Evolutionary conservation across 169 alveolate species (phyloP).

Genomic region (Plasmodium billcollinsi): DNA sequence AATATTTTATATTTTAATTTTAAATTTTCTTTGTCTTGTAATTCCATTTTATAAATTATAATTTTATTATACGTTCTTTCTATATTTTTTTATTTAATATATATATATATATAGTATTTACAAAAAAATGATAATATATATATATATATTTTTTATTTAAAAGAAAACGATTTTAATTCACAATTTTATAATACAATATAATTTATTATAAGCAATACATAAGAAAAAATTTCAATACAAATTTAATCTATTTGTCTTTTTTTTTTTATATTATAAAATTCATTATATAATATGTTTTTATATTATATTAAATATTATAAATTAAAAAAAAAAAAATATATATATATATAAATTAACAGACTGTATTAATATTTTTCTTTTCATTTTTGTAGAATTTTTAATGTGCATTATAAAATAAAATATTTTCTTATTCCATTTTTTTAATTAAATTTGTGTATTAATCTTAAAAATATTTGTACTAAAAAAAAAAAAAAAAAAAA

Average conservation of each 20-base stretch:
- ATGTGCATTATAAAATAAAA: constrained; percentile 44
- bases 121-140: not conserved
- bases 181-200: constrained; percentile 20
- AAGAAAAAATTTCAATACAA: constrained; percentile 16
- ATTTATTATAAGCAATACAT: constrained; percentile 22
- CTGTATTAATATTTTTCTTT: constrained; percentile 24
- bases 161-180: too few species aligned
- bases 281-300: constrained; percentile 12
- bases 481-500: constrained; percentile 16
- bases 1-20: constrained; percentile 70
- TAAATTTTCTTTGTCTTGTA: constrained; percentile 62
- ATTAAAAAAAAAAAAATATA: constrained; percentile 13
- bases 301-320: constrained; percentile 4
- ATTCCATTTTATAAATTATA: constrained; percentile 35
- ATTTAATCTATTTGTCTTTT: constrained; percentile 15
- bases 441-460: constrained; percentile 11
- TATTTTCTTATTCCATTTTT: constrained; percentile 6
- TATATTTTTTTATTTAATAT: constrained; percentile 5
- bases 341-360: constrained; percentile 22
- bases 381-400: constrained; percentile 27
- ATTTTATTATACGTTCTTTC: constrained; percentile 6
- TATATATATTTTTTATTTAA: too few species aligned
- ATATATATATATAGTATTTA: constrained; percentile 5
- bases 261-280: constrained; percentile 12
- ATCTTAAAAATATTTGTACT: constrained; percentile 9